Evolutionary conservation across 2,329 filamentous ascomycete species (phyloP), one percentile per base, ranked within the genome.

Genomic region (Fusarium nodosum): DNA sequence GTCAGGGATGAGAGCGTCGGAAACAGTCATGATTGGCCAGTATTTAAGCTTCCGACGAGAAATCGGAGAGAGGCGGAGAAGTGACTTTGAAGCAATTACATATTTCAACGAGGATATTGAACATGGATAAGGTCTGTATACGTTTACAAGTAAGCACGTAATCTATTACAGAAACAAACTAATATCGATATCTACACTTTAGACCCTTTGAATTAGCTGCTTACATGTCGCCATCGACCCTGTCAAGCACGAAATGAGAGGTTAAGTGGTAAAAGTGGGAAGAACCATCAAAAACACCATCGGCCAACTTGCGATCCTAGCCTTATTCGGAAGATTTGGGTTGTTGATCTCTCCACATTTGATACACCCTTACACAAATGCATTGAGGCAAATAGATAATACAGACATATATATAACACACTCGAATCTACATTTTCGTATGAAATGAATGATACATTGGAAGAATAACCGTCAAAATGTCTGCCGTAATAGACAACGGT

Each of bases 211-310:
- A 9, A 9, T 24, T 13, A 9, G 15, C 11, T 11, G 12, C 22
- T 24, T 36, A 22, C 12, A 71, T 71, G 68, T 71, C 68, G 64
- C 68, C 68, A 71, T 71, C 41, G 60, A 30, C 60, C 68, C 65
- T 63, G 68, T 41, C 57, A 30, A 71, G 68, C 68, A 71, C 68
- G 68, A 71, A 69, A 56, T 36, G 45, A 41, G 26, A 56, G 41
- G 36, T 52, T 38, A n/a, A 36, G 20, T 18, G 20, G 20, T 60
- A 55, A 65, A 69, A 62, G 48, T 56, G 66, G 68, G 48, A 50
- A 39, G 47, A 41, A 39, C 28, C 56, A 63, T 50, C 22, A 26
- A 52, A 54, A 46, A 46, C 46, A 59, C 58, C 42, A 28, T 71
- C 60, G 60, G 64, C 36, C 42, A 63, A 58, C 58, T 16, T 65